Base-by-base conservation (phyloP, 495 filamentous ascomycete species). In the Ascobolus immersus region DNA sequence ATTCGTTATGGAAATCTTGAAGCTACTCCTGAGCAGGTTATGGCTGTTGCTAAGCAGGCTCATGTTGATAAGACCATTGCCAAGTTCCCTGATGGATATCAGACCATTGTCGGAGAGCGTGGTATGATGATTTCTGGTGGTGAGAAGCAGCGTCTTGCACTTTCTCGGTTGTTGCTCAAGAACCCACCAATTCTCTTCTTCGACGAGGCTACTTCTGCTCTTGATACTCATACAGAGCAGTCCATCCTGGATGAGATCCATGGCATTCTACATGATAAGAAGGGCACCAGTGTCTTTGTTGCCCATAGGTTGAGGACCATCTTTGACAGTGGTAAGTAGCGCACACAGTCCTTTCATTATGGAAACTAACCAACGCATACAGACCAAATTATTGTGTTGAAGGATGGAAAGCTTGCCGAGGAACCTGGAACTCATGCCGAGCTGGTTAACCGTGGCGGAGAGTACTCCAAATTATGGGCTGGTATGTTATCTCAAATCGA, bases 61-160 rank as follows among this genome's bases (percentile, higher is more conserved):
- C 67, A 70, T 34, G 78, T 94, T 29, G 70, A 91, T 51, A 71
- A 90, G 14, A 77, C 74, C 29, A 71, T 96, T 34, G 58, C 65
- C 33, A 54, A 53, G 21, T 68, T 84, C 42, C 81, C 81, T 1
- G 72, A 82, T 11, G 79, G 80, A 3, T 96, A 96, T 46, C 52
- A 74, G 12, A 96, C 86, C 1, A 81, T 75, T 45, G 86, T 96
- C 8, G 86, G 86, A 12, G 86, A 96, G 59, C 62, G 89, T 17
- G 86, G 86, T 1, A 75, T 94, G 73, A 94, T 94, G 86, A 93
- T 94, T 12, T 84, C 76, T 3, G 86, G 82, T 5, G 86, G 86
- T 21, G 86, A 96, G 56, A 94, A 94, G 53, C 86, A 96, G 49
- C 67, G 86, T 4, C 55, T 96, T 20, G 86, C 89, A 2, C 69